Base-by-base conservation (phyloP, 768 basidiomycete genomes). In the Suillus lakei region DNA sequence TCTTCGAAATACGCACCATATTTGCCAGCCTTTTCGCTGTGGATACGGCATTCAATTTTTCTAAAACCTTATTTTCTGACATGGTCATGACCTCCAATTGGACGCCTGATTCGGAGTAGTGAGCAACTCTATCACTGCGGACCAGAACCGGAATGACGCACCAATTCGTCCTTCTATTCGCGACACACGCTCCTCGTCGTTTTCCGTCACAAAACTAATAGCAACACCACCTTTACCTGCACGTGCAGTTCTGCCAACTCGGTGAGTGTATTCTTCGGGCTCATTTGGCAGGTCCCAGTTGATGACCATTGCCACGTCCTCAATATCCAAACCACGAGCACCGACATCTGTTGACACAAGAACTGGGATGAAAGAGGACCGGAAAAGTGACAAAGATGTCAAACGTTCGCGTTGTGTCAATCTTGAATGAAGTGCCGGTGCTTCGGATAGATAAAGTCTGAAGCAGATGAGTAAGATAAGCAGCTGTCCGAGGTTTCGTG, bases 241-340 rank as follows among this genome's bases (percentile, higher is more conserved):
- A 71, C 96, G 89, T 36, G 96, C 96, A 28, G 96, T 98, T 73
- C 96, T 80, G 51, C 96, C 96, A 1, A 99, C 98, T 26, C 98
- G 87, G 80, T 99, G 98, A 2, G 95, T 92, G 73, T 99, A 99
- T 75, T 97, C 96, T 76, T 97, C 97, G 6, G 94, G 85, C 73
- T 91, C 89, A 15, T 85, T 83, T 16, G 98, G 98, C 67, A 98
- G 81, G 76, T 99, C 97, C 96, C 96, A 99, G 69, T 99, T 99
- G 64, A 99, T 84, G 23, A 99, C 95, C 82, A 98, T 88, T 13
- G 93, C 95, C 13, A 99, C 96, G 69, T 96, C 94, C 66, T 95
- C 95, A 63, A 99, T 97, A 79, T 99, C 98, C 65, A 99, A 79
- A 36, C 98, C 98, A 72, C 98, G 89, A 23, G 93, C 91, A 18